Evolutionary conservation across 148 eudicot genomes (phyloP).

Genomic region (Vaccinium darrowii): DNA sequence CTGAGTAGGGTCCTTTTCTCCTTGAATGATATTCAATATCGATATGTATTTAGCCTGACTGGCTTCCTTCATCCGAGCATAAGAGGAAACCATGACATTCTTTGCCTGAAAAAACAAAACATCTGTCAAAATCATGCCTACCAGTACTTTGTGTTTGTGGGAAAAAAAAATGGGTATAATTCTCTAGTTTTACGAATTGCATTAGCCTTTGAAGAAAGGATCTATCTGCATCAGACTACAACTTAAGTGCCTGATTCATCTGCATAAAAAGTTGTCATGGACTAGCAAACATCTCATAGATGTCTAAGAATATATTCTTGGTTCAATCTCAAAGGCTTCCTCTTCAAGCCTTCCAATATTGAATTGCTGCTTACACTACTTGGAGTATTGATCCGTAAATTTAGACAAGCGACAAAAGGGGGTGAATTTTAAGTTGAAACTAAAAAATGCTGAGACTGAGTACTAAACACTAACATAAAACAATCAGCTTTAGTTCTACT

Average conservation of each 20-base stretch:
- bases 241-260: not conserved
- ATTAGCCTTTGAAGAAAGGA: conserved; percentile 67
- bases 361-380: not conserved
- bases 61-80: conserved; percentile 92
- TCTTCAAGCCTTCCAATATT: not conserved
- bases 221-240: conserved; percentile 11
- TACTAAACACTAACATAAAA: not conserved
- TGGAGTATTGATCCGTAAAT: not conserved
- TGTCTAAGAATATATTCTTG: not conserved
- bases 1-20: conserved; percentile 99
- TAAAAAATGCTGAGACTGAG: not conserved
- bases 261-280: not conserved
- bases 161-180: not conserved
- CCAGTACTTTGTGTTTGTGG: not conserved
- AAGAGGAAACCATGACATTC: conserved; percentile 95
- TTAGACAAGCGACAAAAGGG: not conserved
- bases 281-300: not conserved
- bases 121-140: conserved; percentile 22
- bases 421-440: not conserved
- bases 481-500: not conserved
- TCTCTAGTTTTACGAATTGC: conserved; percentile 85
- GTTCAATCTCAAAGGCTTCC: not conserved
- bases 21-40: conserved; percentile 92
- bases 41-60: conserved; percentile 98
- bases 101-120: conserved; percentile 69